phyloP scores from a whole-genome alignment of 2,329 filamentous ascomycete genomes.

The Plenodomus lindquistii region DNA sequence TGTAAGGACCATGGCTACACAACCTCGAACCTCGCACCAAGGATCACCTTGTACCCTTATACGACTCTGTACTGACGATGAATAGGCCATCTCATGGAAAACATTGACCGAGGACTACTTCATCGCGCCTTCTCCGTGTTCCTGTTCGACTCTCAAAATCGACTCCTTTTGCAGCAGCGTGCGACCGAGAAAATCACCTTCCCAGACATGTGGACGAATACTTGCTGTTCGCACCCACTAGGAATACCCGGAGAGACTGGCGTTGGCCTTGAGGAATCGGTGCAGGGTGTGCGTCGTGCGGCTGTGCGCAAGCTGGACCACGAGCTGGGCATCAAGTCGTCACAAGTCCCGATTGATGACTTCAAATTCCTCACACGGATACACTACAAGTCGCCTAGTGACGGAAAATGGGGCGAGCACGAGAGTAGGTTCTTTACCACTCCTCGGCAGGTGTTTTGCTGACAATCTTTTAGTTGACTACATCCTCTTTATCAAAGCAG shows the following conservation, averaged over 20 bases:
- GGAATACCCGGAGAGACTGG: conserved; percentile 91
- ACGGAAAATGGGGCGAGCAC: conserved; percentile 98
- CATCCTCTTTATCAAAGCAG: conserved; percentile 90
- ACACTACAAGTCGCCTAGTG: conserved; percentile 95
- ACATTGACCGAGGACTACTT: conserved; percentile 93
- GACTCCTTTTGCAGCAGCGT: conserved; percentile 91
- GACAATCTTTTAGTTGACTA: conserved; percentile 74
- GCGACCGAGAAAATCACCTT: conserved; percentile 98
- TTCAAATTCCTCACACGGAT: conserved; percentile 96
- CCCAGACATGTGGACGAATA: conserved; percentile 99
- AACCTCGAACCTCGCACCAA: neutral
- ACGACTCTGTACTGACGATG: conserved; percentile 11
- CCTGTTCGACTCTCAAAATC: conserved; percentile 92
- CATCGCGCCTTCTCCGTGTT: conserved; percentile 98
- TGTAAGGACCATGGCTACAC: conserved; percentile 63
- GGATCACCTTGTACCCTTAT: neutral
- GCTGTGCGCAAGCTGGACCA: conserved; percentile 93
- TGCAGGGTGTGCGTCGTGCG: conserved; percentile 86
- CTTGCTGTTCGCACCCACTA: conserved; percentile 96
- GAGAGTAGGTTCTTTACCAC: conserved; percentile 68
- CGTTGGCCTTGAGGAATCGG: conserved; percentile 74
- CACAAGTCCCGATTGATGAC: conserved; percentile 86
- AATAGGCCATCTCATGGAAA: conserved; percentile 94
- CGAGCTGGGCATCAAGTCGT: conserved; percentile 86
- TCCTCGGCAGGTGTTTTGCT: conserved; percentile 11